Conservation (phyloP, 495 filamentous ascomycete genomes). For the Evansstolkia leycettana region DNA sequence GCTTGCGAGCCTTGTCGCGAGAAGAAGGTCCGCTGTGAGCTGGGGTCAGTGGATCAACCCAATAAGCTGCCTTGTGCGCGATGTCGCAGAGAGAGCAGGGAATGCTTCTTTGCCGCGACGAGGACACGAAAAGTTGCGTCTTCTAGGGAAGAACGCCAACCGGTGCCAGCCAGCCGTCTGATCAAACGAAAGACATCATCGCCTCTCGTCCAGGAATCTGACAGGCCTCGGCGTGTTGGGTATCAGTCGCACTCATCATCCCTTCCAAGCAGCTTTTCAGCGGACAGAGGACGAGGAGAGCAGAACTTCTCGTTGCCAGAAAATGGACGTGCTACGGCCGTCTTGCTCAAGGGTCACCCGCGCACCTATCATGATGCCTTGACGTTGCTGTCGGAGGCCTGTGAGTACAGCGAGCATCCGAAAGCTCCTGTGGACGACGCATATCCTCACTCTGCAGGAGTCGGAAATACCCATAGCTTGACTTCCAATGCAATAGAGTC, state of each 20-base stretch:
- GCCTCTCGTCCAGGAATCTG: background rate
- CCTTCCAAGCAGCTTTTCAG: slow-evolving; percentile 16
- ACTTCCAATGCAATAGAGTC: no score
- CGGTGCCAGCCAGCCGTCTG: background rate
- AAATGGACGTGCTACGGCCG: no score
- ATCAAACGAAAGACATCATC: background rate
- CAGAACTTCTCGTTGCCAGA: no score
- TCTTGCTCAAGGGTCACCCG: slow-evolving; percentile 2
- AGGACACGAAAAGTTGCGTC: slow-evolving; percentile 27
- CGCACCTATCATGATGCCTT: slow-evolving; percentile 4
- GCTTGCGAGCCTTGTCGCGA: slow-evolving; percentile 4
- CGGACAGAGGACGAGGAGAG: slow-evolving; percentile 14
- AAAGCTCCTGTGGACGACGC: background rate
- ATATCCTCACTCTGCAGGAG: background rate
- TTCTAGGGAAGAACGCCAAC: slow-evolving; percentile 52
- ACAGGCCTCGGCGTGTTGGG: background rate
- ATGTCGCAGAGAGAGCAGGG: slow-evolving; percentile 66
- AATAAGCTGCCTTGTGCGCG: slow-evolving; percentile 72
- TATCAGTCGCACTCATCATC: background rate
- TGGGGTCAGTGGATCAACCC: slow-evolving; percentile 52
- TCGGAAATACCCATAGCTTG: no score
- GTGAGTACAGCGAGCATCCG: slow-evolving; percentile 1
- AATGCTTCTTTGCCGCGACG: slow-evolving; percentile 77
- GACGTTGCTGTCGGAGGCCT: slow-evolving; percentile 2
- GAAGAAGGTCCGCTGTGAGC: slow-evolving; percentile 5